Base-by-base conservation (phyloP, 2,329 filamentous ascomycete species). In the Alternaria consortialis region DNA sequence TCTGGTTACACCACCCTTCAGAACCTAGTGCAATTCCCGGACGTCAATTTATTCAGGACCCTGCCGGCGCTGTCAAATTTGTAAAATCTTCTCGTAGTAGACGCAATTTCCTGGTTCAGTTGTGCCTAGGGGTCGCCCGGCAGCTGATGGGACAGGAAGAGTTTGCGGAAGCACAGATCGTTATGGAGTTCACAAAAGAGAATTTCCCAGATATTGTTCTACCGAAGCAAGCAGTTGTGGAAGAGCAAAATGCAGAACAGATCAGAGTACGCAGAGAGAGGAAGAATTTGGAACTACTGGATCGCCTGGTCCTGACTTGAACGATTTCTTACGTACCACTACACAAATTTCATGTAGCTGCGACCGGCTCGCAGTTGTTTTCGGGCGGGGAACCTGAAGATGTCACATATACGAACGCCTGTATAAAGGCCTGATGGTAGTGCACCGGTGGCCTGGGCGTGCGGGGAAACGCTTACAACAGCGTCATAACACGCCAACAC, bases 201-300 rank as follows among this genome's bases (percentile, higher is more conserved):
- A 67, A 76, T 48, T 77, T 77, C 40, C 62, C 74, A 2, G 74
- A 77, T 7, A 32, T 77, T n/a, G 72, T 75, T 23, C 51, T 74
- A 13, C 56, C 68, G 2, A 67, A 64, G 29, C 53, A 54, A 9
- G 58, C 57, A 23, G 39, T 42, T 7, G 32, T 40, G 42, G 50
- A 56, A 15, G 56, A 54, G 15, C 55, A 52, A 29, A 9, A 47
- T 37, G 40, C 36, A 9, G 15, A 47, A 20, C 40, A 43, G 25
- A 44, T 40, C 40, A 67, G 39, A 56, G 55, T 44, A 20, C 55
- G 46, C 20, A 53, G 52, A 52, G 69, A 73, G 43, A 62, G 62
- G 55, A 29, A 63, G 34, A 77, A 72, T 31, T 53, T 77, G 27
- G 63, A 70, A 34, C 34, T 77, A 40, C 56, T 77, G 12, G 68